Evolutionary conservation across 2,329 filamentous ascomycete species (phyloP).

Genomic region (Atkinsonella texensis): DNA sequence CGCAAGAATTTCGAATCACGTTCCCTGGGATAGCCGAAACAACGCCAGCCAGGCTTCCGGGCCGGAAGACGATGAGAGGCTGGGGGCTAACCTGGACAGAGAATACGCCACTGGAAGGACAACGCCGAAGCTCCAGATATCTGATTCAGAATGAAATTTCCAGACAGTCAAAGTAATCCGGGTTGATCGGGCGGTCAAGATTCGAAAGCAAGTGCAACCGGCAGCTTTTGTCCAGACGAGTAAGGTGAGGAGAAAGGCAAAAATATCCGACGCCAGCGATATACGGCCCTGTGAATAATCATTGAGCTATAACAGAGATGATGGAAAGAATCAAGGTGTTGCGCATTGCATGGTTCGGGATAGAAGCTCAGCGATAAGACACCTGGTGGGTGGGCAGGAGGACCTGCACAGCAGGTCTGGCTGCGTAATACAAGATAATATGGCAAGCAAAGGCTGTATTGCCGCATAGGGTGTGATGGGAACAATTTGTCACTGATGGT

Average conservation of each 20-base stretch:
- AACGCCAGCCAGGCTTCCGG: not conserved
- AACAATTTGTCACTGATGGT: not conserved
- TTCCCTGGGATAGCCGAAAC: not conserved
- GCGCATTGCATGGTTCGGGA: not conserved
- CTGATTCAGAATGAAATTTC: not conserved
- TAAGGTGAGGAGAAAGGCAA: not conserved
- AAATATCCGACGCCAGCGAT: not conserved
- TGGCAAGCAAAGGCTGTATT: too few relatives aligned
- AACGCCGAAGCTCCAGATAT: not conserved
- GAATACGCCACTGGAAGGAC: not conserved
- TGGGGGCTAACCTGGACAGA: not conserved
- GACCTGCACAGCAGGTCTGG: too few relatives aligned
- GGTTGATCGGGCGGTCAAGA: not conserved
- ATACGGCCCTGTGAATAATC: not conserved
- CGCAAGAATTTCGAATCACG: not conserved
- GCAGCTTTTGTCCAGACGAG: not conserved
- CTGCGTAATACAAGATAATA: too few relatives aligned
- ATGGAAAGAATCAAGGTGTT: not conserved
- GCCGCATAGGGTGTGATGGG: too few relatives aligned
- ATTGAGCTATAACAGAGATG: not conserved
- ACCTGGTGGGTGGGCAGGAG: not conserved
- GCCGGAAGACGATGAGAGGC: not conserved
- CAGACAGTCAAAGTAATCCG: not conserved
- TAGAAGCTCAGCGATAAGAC: not conserved
- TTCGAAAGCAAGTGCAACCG: not conserved